phyloP scores from a whole-genome alignment of 106 monocot species.

The Acorus calamus region DNA sequence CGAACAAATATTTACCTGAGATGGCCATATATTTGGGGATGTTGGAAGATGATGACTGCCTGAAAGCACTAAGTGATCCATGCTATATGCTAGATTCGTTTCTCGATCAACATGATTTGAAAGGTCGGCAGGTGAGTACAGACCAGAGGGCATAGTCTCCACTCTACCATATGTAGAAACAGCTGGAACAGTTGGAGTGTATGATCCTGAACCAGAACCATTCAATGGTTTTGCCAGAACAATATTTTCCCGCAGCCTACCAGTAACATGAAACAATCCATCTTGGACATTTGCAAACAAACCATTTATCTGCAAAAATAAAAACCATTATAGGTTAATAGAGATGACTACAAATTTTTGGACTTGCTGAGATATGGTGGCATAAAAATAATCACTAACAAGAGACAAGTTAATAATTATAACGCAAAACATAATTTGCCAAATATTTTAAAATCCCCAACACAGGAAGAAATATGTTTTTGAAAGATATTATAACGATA shows the following conservation, averaged over 20 bases:
- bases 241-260: constrained; percentile 10
- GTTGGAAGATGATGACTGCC: neutral
- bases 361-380: no score
- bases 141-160: neutral
- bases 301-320: constrained; percentile 2
- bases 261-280: constrained; percentile 10
- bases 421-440: no score
- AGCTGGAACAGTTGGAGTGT: neutral
- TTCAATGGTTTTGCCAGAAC: neutral
- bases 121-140: neutral
- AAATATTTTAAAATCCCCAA: no score
- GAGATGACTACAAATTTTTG: no score
- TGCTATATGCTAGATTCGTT: constrained; percentile 1
- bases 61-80: constrained; percentile 3
- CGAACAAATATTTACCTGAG: neutral
- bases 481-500: no score
- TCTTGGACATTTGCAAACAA: constrained; percentile 7
- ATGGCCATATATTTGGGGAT: neutral
- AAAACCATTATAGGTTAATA: no score
- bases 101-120: constrained; percentile 1
- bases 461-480: no score
- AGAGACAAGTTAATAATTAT: no score
- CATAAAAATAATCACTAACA: no score
- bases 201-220: neutral
- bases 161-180: constrained; percentile 2